Conservation (phyloP, 2,329 filamentous ascomycete genomes). For the Apiospora marii region DNA sequence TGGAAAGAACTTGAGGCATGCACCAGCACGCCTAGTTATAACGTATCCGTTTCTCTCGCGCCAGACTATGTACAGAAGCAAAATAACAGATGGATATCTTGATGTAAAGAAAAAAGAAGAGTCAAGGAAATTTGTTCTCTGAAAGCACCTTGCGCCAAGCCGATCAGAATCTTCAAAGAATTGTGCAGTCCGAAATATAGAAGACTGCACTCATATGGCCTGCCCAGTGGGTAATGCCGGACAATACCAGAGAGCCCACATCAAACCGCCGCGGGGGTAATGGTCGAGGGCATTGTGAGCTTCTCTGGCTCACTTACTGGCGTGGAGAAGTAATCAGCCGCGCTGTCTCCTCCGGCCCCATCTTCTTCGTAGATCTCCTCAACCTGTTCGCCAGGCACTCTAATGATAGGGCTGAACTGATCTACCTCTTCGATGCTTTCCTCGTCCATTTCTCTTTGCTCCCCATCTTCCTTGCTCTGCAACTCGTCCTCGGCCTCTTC, state of each 20-base stretch:
- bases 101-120: background rate
- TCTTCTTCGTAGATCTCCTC: constrained; percentile 39
- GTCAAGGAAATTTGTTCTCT: constrained; percentile 12
- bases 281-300: background rate
- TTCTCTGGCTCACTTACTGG: background rate
- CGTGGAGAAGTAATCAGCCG: constrained; percentile 4
- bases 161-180: background rate
- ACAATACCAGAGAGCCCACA: background rate
- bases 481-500: constrained; percentile 52
- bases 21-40: constrained; percentile 14
- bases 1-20: background rate
- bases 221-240: background rate
- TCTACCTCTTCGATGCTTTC: constrained; percentile 45
- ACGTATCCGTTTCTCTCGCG: background rate
- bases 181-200: background rate
- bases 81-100: constrained; percentile 25
- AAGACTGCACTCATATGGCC: background rate
- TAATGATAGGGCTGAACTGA: constrained; percentile 43
- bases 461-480: constrained; percentile 1
- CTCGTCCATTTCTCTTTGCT: constrained; percentile 29
- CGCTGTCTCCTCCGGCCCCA: constrained; percentile 3
- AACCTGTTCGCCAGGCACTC: constrained; percentile 40
- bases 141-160: constrained; percentile 19
- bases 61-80: constrained; percentile 20
- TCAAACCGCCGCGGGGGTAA: background rate